These are phyloP conservation scores for Naegleria lovaniensis DNA, from an alignment of 208 protist species.

Conservation along the genomic window DNA sequence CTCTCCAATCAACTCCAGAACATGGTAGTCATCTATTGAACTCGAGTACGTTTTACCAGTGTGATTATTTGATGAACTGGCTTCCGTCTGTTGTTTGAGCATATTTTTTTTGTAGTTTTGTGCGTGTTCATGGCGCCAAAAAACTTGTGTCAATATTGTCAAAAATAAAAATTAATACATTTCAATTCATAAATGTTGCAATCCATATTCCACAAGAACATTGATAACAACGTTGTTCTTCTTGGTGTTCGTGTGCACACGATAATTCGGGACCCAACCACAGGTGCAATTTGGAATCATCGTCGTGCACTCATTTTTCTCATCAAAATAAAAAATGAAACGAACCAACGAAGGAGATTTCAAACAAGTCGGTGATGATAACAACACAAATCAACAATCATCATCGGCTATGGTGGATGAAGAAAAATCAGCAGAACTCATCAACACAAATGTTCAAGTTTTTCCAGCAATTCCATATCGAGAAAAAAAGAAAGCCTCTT, in stretches of 20 bases:
- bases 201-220: too few species aligned
- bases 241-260: too few species aligned
- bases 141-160: too few species aligned
- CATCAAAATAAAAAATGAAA: neutral
- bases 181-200: too few species aligned
- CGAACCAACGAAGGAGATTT: neutral
- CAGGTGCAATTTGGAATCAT: too few species aligned
- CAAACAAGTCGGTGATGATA: neutral
- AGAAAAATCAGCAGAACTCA: neutral
- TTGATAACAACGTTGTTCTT: too few species aligned
- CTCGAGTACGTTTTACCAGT: neutral
- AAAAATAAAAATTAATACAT: too few species aligned
- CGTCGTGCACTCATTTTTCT: too few species aligned
- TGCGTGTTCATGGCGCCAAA: neutral
- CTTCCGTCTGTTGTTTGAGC: neutral
- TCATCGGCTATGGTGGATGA: neutral
- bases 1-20: conserved; percentile 88
- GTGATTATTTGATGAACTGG: neutral
- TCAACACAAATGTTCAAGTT: neutral
- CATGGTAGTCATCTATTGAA: conserved; percentile 76
- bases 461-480: neutral
- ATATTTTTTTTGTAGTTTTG: neutral
- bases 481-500: neutral
- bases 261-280: too few species aligned
- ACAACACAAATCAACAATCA: neutral